Base-by-base conservation (phyloP, 2,329 filamentous ascomycete genomes). In the Neofusicoccum umdonicola region DNA sequence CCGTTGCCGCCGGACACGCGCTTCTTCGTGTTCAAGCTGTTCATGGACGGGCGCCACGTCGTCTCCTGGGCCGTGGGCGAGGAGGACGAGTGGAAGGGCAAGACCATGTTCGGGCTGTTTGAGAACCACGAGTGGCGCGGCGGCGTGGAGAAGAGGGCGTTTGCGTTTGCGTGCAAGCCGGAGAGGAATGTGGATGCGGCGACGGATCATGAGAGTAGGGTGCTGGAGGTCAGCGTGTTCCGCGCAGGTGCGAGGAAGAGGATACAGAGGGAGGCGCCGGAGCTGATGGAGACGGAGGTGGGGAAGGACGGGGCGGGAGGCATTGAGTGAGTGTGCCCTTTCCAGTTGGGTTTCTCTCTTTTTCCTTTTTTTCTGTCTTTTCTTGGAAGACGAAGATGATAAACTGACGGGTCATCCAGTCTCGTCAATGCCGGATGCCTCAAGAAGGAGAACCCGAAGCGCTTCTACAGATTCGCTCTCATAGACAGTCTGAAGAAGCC, bases 401-500 rank as follows among this genome's bases (percentile, higher is more conserved):
- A 9, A 15, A 19, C 51, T 65, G 56, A 65, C 39, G 5, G 7
- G 22, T 9, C n/a, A 31, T 35, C 13, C 54, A 80, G 77, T 17
- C 71, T 81, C 7, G 66, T 75, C 34, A 74, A 72, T 58, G 78
- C 73, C 44, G 79, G 79, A 4, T 69, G 71, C 22, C 71, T 79
- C 8, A 76, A 76, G 57, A 67, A 70, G 39, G 71, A 77, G 39
- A 75, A 80, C 11, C 80, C 79, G 8, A 78, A 77, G 66, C 73
- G 76, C 3, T 81, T 77, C 69, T 84, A 84, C 71, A 78, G 77
- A 60, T 84, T 83, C 61, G 78, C 81, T 1, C 76, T 85, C 17
- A 71, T 83, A 19, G 82, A 85, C 69, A 76, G 81, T 1, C 61
- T 79, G 6, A 80, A 84, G 67, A 69, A 76, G 67, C 83, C 83